These are phyloP conservation scores for Pneumocystis carinii DNA, from an alignment of 1,139 yeast species.

Conservation along the genomic window DNA sequence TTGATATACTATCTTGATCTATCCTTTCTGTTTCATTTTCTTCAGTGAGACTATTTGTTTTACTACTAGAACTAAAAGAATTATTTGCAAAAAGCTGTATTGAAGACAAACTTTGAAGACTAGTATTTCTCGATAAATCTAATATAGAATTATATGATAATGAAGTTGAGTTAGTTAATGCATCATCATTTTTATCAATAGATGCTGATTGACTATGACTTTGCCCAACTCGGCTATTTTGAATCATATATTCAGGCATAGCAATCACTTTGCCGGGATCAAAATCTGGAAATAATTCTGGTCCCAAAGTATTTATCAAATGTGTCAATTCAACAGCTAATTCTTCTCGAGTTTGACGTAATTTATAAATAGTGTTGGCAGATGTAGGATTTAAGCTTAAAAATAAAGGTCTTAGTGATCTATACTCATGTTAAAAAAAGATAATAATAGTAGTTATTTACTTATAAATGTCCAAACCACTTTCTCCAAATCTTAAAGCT, in stretches of 20 bases:
- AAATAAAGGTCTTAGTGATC: conserved; percentile 59
- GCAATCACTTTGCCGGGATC: conserved; percentile 22
- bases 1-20: background rate
- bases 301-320: conserved; percentile 59
- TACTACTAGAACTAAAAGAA: background rate
- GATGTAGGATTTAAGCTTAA: conserved; percentile 39
- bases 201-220: background rate
- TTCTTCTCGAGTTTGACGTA: conserved; percentile 40
- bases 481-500: conserved; percentile 80
- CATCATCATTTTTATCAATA: background rate
- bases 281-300: conserved; percentile 64
- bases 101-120: conserved; percentile 5
- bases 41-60: background rate
- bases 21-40: background rate
- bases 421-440: conserved; percentile 16
- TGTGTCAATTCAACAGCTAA: conserved; percentile 49
- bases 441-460: background rate
- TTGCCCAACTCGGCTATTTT: background rate
- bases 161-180: background rate
- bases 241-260: conserved; percentile 5
- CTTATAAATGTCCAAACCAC: conserved; percentile 77
- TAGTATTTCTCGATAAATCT: conserved; percentile 4
- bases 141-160: background rate
- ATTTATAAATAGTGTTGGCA: conserved; percentile 38
- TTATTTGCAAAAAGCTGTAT: conserved; percentile 1